Evolutionary conservation across 345 rosid species (phyloP).

Genomic region (Rubroshorea leprosula): DNA sequence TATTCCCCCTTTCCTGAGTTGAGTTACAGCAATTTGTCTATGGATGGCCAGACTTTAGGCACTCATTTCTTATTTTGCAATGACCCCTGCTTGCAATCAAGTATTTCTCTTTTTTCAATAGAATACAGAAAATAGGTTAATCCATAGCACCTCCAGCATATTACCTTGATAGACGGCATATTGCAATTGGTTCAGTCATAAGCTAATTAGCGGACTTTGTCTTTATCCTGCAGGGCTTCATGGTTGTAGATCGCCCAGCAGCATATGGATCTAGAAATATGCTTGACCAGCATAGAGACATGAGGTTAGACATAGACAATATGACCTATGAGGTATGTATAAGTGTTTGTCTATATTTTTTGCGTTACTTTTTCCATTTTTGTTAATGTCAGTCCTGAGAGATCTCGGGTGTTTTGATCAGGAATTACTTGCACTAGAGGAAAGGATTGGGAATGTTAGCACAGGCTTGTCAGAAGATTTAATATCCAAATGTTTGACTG

Average conservation of each 20-base stretch:
- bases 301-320: slow-evolving; percentile 83
- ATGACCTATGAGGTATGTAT: slow-evolving; percentile 76
- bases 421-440: slow-evolving; percentile 86
- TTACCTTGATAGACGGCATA: too few species aligned
- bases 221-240: slow-evolving; percentile 46
- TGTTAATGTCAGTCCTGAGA: slow-evolving; percentile 4
- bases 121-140: too few species aligned
- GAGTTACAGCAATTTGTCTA: too few species aligned
- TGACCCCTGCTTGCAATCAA: too few species aligned
- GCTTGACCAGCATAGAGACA: slow-evolving; percentile 69
- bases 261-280: slow-evolving; percentile 50
- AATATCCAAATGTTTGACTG: slow-evolving; percentile 52
- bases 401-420: slow-evolving; percentile 23
- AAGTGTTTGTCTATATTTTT: slow-evolving; percentile 1
- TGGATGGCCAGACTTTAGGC: too few species aligned
- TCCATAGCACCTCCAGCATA: too few species aligned
- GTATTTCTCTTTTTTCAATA: too few species aligned
- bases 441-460: slow-evolving; percentile 77
- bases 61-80: too few species aligned
- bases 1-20: too few species aligned
- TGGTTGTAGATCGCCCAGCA: slow-evolving; percentile 45
- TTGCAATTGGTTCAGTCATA: too few species aligned
- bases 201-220: too few species aligned
- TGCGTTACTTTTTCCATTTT: not conserved
- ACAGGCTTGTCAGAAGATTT: slow-evolving; percentile 67